Evolutionary conservation across 495 filamentous ascomycete species (phyloP).

Genomic region (Talaromyces adpressus): DNA sequence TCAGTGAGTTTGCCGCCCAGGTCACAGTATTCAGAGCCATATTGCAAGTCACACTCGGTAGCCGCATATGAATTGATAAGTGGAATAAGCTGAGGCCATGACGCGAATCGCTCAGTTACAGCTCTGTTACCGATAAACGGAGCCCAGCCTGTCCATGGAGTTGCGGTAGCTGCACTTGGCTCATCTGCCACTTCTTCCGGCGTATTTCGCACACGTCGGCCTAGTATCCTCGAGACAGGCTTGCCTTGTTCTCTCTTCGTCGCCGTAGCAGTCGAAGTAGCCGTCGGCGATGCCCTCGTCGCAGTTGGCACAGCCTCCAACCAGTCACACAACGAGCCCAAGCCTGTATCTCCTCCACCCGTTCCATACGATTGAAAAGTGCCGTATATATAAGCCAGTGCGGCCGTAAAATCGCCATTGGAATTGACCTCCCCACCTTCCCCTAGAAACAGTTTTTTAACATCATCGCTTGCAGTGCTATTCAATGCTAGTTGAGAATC

Average conservation of each 20-base stretch:
- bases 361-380: slow-evolving; percentile 44
- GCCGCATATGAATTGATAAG: slow-evolving; percentile 33
- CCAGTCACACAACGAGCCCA: slow-evolving; percentile 41
- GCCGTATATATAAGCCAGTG: slow-evolving; percentile 31
- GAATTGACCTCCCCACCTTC: slow-evolving; percentile 38
- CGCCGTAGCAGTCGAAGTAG: not conserved
- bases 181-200: not conserved
- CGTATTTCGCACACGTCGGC: slow-evolving; percentile 10
- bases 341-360: slow-evolving; percentile 27
- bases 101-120: slow-evolving; percentile 37
- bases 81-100: slow-evolving; percentile 33
- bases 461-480: slow-evolving; percentile 21
- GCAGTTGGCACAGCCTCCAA: slow-evolving; percentile 28
- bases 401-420: slow-evolving; percentile 43
- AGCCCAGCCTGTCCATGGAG: slow-evolving; percentile 27
- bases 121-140: slow-evolving; percentile 29
- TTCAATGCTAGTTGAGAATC: slow-evolving; percentile 35
- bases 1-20: slow-evolving; percentile 29
- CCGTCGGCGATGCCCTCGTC: slow-evolving; percentile 8
- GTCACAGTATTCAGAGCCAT: slow-evolving; percentile 34
- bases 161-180: not conserved
- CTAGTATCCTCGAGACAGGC: not conserved
- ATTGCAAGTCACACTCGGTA: not conserved
- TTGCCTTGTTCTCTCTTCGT: not conserved
- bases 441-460: slow-evolving; percentile 47